Percentiles rank a stretch among this genome's conserved stretches.
phyloP scores from a whole-genome alignment of 371 early-diverging fungal genomes.

The Rozella allomycis region DNA sequence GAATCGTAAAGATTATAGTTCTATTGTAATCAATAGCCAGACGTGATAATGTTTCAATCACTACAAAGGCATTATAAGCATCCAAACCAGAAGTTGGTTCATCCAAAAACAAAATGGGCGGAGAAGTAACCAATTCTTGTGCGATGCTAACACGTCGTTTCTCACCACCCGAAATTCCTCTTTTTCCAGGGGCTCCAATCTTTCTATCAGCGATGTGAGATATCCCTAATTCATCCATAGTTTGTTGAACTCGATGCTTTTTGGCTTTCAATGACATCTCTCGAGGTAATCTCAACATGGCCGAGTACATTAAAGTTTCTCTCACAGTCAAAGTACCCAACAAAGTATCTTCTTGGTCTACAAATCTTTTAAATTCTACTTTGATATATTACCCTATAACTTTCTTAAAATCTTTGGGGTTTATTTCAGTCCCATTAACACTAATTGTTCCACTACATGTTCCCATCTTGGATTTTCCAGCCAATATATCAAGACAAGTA shows the following conservation, averaged over 20 bases:
- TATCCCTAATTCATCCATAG: slow-evolving; percentile 45
- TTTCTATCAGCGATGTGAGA: slow-evolving; percentile 31
- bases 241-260: slow-evolving; percentile 32
- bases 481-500: slow-evolving; percentile 65
- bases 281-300: slow-evolving; percentile 50
- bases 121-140: slow-evolving; percentile 58
- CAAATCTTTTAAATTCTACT: slow-evolving; percentile 19
- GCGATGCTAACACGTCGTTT: slow-evolving; percentile 82
- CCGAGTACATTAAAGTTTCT: slow-evolving; percentile 69
- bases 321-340: slow-evolving; percentile 68
- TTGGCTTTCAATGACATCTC: slow-evolving; percentile 26
- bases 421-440: slow-evolving; percentile 48
- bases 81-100: slow-evolving; percentile 41
- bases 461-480: slow-evolving; percentile 60
- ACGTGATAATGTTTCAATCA: slow-evolving; percentile 56
- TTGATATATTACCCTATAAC: slow-evolving; percentile 20
- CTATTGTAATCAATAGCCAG: slow-evolving; percentile 57
- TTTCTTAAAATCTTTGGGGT: slow-evolving; percentile 25
- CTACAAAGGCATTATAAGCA: slow-evolving; percentile 73
- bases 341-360: slow-evolving; percentile 74
- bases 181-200: slow-evolving; percentile 37
- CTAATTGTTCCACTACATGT: slow-evolving; percentile 60
- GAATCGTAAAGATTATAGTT: slow-evolving; percentile 79
- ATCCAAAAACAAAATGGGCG: slow-evolving; percentile 51
- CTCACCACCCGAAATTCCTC: slow-evolving; percentile 83